Evolutionary conservation across 2,329 filamentous ascomycete species (phyloP), one percentile per base, ranked within the genome.

Genomic region (Myriosclerotinia duriaeana): DNA sequence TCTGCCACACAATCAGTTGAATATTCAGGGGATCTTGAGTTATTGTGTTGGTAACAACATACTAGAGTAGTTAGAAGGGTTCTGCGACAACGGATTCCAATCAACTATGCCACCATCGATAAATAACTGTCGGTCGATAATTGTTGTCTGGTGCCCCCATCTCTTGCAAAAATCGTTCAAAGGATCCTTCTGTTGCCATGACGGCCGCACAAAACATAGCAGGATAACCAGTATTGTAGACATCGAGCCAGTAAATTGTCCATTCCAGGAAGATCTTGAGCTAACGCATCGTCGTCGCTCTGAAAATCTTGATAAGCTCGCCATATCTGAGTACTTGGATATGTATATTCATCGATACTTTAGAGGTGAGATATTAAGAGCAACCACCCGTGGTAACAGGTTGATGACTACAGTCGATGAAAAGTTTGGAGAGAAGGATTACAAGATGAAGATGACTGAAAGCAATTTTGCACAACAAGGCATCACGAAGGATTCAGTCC

Each of bases 101-200:
- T 85, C 82, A 38, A 88, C 73, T 64, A 84, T 77, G 5, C 86
- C 86, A 48, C 87, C 87, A 72, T 89, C 86, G 63, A 89, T 85
- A 73, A 86, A 89, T 26, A 89, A 77, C 69, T 80, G 82, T 53
- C 81, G 76, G 73, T 87, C 85, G 55, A 89, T 80, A 12, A 87
- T 79, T 8, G 86, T 80, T 9, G 85, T 85, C 73, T 87, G 84
- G 73, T 89, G 87, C 54, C 83, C 84, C 76, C 82, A 85, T 67
- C 82, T 77, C 55, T 82, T 77, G 70, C 82, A 84, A 66, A 84
- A 88, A 74, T 85, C 80, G 34, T 76, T 78, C 59, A 87, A 77
- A 5, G 84, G 84, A 71, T 87, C 80, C 66, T 80, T 76, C 68
- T 82, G 79, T 62, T 77, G 78, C 55, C 66, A 65, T 60, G 70